Conservation (phyloP, 1,139 yeast genomes). For the Hyphopichia fennica region DNA sequence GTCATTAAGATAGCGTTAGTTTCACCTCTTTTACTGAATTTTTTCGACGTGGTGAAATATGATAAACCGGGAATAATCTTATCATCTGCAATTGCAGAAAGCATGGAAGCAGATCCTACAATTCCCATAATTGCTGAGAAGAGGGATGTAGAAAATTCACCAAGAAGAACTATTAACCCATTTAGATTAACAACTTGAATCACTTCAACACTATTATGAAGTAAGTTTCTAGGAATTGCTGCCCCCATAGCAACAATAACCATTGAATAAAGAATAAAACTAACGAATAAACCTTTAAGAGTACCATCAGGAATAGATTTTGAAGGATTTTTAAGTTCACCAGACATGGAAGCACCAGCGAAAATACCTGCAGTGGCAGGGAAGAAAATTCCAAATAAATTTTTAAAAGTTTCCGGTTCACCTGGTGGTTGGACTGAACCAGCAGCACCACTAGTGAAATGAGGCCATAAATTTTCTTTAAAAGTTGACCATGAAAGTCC, state of each 20-base stretch:
- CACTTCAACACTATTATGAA: constrained; percentile 77
- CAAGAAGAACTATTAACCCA: constrained; percentile 72
- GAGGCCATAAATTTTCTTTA: constrained; percentile 66
- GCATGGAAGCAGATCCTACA: constrained; percentile 88
- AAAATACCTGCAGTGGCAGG: constrained; percentile 98
- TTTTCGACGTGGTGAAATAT: constrained; percentile 52
- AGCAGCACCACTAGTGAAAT: constrained; percentile 87
- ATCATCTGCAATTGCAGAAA: constrained; percentile 90
- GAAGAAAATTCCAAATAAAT: constrained; percentile 90
- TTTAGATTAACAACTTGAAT: constrained; percentile 77
- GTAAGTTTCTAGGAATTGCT: constrained; percentile 74
- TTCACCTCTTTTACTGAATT: constrained; percentile 45
- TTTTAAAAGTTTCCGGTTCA: constrained; percentile 67
- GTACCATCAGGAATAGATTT: constrained; percentile 91
- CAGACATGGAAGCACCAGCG: constrained; percentile 99
- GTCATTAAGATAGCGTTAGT: constrained; percentile 56
- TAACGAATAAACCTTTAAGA: constrained; percentile 70
- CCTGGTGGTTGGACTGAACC: constrained; percentile 69
- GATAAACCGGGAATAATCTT: constrained; percentile 75
- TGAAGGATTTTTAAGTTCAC: constrained; percentile 85
- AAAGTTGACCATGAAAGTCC: constrained; percentile 74
- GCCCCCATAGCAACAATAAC: constrained; percentile 81
- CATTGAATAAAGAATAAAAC: constrained; percentile 69
- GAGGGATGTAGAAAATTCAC: constrained; percentile 85
- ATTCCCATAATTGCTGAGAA: constrained; percentile 94